A percentile compares a stretch with the other conserved stretches of the same genome.
Evolutionary conservation across 2,329 filamentous ascomycete species (phyloP).

Genomic region (Dendrostoma leiphaemia): DNA sequence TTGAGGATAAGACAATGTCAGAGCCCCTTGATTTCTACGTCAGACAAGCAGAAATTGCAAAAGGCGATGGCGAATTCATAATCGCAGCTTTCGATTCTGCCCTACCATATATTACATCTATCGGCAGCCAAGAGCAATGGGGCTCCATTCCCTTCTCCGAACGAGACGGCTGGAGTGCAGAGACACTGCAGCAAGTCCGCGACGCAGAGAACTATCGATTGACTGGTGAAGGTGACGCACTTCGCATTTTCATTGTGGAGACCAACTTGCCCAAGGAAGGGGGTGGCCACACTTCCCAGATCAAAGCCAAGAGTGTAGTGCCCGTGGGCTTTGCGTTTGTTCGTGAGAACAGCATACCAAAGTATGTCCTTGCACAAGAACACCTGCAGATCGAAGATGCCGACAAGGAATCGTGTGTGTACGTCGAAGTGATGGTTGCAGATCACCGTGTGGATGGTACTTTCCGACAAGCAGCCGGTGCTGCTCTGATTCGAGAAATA

Average conservation of each 20-base stretch:
- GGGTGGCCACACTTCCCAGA: too few species aligned
- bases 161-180: background rate
- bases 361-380: background rate
- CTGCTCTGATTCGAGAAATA: background rate
- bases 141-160: background rate
- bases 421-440: constrained; percentile 1
- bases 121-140: constrained; percentile 6
- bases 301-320: background rate
- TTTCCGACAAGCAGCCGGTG: background rate
- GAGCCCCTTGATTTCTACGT: background rate
- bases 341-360: background rate
- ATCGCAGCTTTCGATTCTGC: background rate
- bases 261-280: background rate
- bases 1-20: too few species aligned
- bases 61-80: background rate
- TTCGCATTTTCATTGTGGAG: constrained; percentile 3
- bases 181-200: background rate
- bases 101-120: constrained; percentile 1
- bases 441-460: background rate
- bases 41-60: background rate
- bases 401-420: background rate
- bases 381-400: background rate
- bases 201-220: background rate
- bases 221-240: background rate
- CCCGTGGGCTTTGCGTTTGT: constrained; percentile 2